Conservation (phyloP, 2,329 filamentous ascomycete species). For the Geoglossum cookeanum region DNA sequence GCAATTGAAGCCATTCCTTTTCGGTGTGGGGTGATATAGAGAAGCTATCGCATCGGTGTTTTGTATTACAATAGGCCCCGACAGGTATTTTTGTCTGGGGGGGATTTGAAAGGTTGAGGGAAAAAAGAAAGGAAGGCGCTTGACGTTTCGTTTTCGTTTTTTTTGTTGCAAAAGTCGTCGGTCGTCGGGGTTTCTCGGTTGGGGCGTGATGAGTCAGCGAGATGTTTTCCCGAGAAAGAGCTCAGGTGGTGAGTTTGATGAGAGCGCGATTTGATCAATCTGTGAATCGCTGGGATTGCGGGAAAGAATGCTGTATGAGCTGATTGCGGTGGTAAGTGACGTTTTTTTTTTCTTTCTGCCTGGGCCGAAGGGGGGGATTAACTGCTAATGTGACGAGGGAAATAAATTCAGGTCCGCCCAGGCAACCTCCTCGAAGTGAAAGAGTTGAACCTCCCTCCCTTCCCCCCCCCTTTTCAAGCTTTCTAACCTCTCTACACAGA, state of each 20-base stretch:
- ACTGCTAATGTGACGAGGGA: too few relatives aligned
- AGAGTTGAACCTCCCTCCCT: slow-evolving; percentile 41
- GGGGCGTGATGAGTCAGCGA: slow-evolving; percentile 4
- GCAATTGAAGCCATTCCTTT: slow-evolving; percentile 41
- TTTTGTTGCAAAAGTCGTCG: too few relatives aligned
- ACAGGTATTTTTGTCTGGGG: background rate
- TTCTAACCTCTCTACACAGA: slow-evolving; percentile 27
- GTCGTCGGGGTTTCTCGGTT: too few relatives aligned
- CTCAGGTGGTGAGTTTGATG: too few relatives aligned
- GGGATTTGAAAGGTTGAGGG: too few relatives aligned
- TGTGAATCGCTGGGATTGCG: background rate
- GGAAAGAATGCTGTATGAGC: slow-evolving; percentile 74
- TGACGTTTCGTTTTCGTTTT: too few relatives aligned
- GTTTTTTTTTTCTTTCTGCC: background rate
- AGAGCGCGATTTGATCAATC: too few relatives aligned
- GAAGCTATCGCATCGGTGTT: background rate
- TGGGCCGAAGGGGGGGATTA: background rate
- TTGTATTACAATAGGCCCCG: background rate
- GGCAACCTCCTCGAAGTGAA: slow-evolving; percentile 81
- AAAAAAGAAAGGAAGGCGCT: too few relatives aligned
- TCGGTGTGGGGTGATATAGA: background rate
- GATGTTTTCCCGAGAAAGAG: background rate
- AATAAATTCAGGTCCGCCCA: slow-evolving; percentile 55
- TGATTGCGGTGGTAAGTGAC: slow-evolving; percentile 72
- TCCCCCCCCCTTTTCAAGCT: background rate